These are phyloP conservation scores for Pleurotus tuber-regium DNA, from an alignment of 768 basidiomycete species.

Conservation along the genomic window DNA sequence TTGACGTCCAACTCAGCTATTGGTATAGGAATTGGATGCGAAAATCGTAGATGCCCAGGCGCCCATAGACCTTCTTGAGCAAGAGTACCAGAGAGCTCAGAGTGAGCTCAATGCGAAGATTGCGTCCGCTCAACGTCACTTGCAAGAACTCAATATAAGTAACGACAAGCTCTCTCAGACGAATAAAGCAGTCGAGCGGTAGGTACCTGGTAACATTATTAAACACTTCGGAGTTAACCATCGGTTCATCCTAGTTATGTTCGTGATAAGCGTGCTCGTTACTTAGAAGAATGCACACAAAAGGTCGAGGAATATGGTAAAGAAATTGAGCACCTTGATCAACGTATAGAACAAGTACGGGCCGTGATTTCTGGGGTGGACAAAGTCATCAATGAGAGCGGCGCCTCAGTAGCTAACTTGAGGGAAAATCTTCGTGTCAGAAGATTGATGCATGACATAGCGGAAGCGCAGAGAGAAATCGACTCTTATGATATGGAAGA, in stretches of 20 bases:
- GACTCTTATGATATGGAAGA: conserved; percentile 79
- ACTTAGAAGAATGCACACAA: conserved; percentile 56
- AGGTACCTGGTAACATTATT: conserved; percentile 13
- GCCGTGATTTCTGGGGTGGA: conserved; percentile 56
- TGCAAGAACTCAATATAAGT: conserved; percentile 65
- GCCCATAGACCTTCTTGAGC: conserved; percentile 64
- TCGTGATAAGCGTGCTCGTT: conserved; percentile 59
- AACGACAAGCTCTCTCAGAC: conserved; percentile 58
- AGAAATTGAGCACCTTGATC: conserved; percentile 34
- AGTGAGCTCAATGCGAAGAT: conserved; percentile 48
- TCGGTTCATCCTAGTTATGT: conserved; percentile 58
- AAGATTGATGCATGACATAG: conserved; percentile 64
- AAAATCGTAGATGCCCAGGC: conserved; percentile 59
- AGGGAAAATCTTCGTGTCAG: conserved; percentile 84
- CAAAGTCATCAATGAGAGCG: conserved; percentile 77
- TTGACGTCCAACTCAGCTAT: not conserved
- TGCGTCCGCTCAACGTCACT: conserved; percentile 47
- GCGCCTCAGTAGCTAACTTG: conserved; percentile 64
- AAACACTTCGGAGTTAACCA: not conserved
- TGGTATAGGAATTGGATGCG: conserved; percentile 56
- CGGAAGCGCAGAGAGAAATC: conserved; percentile 65
- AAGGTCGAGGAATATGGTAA: conserved; percentile 44
- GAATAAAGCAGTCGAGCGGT: conserved; percentile 69
- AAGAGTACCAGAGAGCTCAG: conserved; percentile 48
- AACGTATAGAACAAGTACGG: conserved; percentile 36